A percentile compares a stretch with the other conserved stretches of the same genome.
These are phyloP conservation scores for Clohesyomyces aquaticus DNA, from an alignment of 495 filamentous ascomycete species.

Conservation along the genomic window DNA sequence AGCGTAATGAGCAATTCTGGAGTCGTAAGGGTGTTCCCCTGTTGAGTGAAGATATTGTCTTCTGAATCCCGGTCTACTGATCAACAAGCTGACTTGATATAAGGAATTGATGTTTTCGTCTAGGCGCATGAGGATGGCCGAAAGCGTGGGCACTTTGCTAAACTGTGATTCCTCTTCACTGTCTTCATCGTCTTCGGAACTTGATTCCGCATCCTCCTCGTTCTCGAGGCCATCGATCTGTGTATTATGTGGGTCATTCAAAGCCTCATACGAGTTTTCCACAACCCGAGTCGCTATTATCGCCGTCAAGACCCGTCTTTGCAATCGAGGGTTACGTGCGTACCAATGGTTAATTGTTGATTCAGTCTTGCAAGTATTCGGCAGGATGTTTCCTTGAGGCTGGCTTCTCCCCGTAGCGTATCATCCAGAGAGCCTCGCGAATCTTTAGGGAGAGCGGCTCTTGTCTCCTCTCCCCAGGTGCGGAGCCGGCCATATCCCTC, in stretches of 20 bases:
- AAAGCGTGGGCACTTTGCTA: not conserved
- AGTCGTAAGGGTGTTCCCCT: not conserved
- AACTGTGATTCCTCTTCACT: not conserved
- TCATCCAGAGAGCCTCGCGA: conserved; percentile 21
- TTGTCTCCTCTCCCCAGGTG: conserved; percentile 18
- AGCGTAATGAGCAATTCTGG: not conserved
- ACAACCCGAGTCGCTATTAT: conserved; percentile 8
- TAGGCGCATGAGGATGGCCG: not conserved
- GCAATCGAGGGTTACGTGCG: not conserved
- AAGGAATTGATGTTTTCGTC: not conserved
- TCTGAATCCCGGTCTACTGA: conserved; percentile 3
- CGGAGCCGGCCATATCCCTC: conserved; percentile 12
- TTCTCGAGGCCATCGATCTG: not conserved
- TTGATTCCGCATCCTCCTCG: not conserved
- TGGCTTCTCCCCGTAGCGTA: conserved; percentile 6
- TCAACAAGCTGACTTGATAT: not conserved
- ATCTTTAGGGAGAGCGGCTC: conserved; percentile 6
- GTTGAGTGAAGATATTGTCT: conserved; percentile 7
- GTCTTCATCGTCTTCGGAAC: conserved; percentile 9
- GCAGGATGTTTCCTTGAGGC: not conserved
- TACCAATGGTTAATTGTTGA: conserved; percentile 8
- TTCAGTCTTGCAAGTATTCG: not conserved
- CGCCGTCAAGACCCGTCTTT: not conserved
- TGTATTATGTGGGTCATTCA: not conserved
- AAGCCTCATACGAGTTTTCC: not conserved